Conservation (phyloP, 495 filamentous ascomycete genomes). For the Podospora anserina region DNA sequence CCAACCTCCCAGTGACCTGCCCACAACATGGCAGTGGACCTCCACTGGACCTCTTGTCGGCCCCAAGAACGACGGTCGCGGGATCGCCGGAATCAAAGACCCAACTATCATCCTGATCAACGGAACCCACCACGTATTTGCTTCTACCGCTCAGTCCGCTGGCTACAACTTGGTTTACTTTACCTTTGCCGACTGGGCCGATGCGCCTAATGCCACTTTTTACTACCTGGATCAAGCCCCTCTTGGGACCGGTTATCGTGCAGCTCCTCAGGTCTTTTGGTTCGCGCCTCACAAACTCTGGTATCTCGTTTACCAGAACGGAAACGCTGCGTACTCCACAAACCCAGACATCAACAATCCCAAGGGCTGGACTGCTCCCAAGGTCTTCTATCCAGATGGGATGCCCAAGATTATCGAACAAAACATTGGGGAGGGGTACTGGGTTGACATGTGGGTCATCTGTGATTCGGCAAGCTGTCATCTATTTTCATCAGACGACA, state of each 20-base stretch:
- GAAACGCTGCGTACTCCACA: slow-evolving; percentile 32
- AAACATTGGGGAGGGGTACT: slow-evolving; percentile 26
- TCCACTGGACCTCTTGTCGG: slow-evolving; percentile 26
- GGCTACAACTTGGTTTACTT: slow-evolving; percentile 30
- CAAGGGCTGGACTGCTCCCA: slow-evolving; percentile 26
- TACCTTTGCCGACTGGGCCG: slow-evolving; percentile 24
- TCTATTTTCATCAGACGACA: slow-evolving; percentile 31
- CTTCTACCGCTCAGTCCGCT: slow-evolving; percentile 23
- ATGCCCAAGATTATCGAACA: slow-evolving; percentile 21
- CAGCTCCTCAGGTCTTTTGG: slow-evolving; percentile 28
- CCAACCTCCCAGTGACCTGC: neutral
- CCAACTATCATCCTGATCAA: slow-evolving; percentile 25
- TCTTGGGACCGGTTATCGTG: slow-evolving; percentile 27
- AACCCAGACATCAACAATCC: slow-evolving; percentile 29
- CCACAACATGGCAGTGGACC: slow-evolving; percentile 21
- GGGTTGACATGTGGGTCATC: slow-evolving; percentile 35
- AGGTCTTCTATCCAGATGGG: slow-evolving; percentile 21
- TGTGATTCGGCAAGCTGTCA: slow-evolving; percentile 25
- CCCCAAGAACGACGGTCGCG: slow-evolving; percentile 26
- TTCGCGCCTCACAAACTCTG: slow-evolving; percentile 28
- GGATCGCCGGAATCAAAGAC: slow-evolving; percentile 29
- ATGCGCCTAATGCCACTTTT: slow-evolving; percentile 18
- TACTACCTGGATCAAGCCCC: slow-evolving; percentile 29
- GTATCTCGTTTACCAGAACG: slow-evolving; percentile 33
- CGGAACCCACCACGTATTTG: slow-evolving; percentile 33